phyloP scores from a whole-genome alignment of 176 grass and related monocot species.

The Dactylis glomerata region DNA sequence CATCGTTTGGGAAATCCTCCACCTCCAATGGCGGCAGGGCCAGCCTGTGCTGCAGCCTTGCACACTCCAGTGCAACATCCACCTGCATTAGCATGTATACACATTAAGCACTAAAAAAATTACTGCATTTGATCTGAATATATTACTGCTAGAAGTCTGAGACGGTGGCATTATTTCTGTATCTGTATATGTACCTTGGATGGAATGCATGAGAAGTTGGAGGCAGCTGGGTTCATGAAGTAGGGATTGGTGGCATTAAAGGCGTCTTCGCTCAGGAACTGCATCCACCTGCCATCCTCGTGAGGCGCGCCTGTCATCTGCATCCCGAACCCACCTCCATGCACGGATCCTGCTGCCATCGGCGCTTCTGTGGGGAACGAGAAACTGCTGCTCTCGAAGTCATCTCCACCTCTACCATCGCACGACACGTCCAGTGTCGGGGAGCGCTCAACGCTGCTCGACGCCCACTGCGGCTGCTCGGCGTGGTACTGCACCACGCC shows the following conservation, averaged over 20 bases:
- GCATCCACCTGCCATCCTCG: conserved; percentile 63
- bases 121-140: background rate
- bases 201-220: conserved; percentile 59
- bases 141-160: background rate
- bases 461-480: conserved; percentile 53
- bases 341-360: conserved; percentile 24
- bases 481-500: conserved; percentile 42
- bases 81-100: conserved; percentile 40
- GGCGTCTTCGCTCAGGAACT: conserved; percentile 72
- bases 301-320: conserved; percentile 26
- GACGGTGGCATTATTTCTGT: background rate
- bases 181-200: conserved; percentile 54
- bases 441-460: conserved; percentile 47
- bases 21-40: conserved; percentile 70
- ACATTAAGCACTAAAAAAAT: background rate
- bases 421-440: conserved; percentile 52
- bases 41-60: conserved; percentile 87
- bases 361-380: conserved; percentile 47
- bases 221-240: conserved; percentile 44
- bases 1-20: conserved; percentile 65
- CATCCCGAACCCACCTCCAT: conserved; percentile 29
- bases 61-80: conserved; percentile 82
- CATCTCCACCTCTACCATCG: conserved; percentile 70
- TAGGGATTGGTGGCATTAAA: conserved; percentile 43
- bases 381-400: conserved; percentile 61